Base-by-base conservation (phyloP, 768 basidiomycete species). In the Amanita muscaria region DNA sequence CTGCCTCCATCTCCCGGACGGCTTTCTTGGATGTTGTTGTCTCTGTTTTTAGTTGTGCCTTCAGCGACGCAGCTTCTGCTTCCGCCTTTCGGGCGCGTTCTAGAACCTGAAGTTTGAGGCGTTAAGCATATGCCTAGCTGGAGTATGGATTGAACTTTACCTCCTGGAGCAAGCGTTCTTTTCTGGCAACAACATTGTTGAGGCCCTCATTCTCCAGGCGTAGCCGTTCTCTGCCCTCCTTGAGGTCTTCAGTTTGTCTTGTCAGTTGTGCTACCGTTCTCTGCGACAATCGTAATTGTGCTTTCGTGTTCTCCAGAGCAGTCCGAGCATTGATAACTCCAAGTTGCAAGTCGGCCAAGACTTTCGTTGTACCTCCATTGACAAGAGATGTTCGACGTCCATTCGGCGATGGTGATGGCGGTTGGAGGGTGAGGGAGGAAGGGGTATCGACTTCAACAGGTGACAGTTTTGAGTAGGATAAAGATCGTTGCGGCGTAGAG, bases 71-170 rank as follows among this genome's bases (percentile, higher is more conserved):
- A 2, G 84, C 79, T 55, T 89, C 84, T 0, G 79, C 71, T 59
- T 93, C 90, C 3, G 90, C 90, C 56, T 87, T 86, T 32, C 89
- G 77, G 14, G 89, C 89, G 4, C 90, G 79, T 51, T 87, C 85
- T 24, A 91, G 72, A 11, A 88, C 79, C 82, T 84, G 40, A 11
- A 27, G 31, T 49, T 27, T 18, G 23, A 18, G 4, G 24, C 48
- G 18, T 47, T 40, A 46, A 46, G 30, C 27, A 21, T 12, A 4
- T 29, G n/a, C n/a, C n/a, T n/a, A 24, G 40, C 15, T 16, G 16
- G 9, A 7, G 16, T 12, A 10, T 18, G 30, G 8, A 16, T 16
- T 18, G 15, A 29, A 8, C 54, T 67, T 46, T 50, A 86, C 85
- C 70, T 93, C 90, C 63, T 92, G 90, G 49, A 90, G 62, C 44